These are phyloP conservation scores for Myriosclerotinia duriaeana DNA, from an alignment of 2,329 filamentous ascomycete genomes.

Conservation along the genomic window DNA sequence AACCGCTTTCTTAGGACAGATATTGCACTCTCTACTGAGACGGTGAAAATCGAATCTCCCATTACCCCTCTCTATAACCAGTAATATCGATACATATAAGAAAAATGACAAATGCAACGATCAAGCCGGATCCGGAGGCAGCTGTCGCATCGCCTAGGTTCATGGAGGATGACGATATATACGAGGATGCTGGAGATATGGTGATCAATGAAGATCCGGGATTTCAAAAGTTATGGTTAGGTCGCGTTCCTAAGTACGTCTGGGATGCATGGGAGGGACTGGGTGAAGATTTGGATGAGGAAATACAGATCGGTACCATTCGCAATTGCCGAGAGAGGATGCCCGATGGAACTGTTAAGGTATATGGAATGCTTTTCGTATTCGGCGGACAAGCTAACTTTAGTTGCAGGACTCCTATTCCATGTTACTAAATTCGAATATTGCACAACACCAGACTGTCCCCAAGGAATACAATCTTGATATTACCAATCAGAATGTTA, in stretches of 20 bases:
- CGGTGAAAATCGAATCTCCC: neutral
- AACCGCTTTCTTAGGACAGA: neutral
- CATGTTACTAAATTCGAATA: slow-evolving; percentile 66
- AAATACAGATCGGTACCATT: slow-evolving; percentile 78
- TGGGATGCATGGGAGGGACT: slow-evolving; percentile 77
- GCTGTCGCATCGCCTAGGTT: slow-evolving; percentile 46
- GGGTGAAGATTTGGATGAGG: slow-evolving; percentile 66
- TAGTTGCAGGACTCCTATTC: slow-evolving; percentile 48
- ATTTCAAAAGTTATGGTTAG: slow-evolving; percentile 61
- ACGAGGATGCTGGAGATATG: slow-evolving; percentile 65
- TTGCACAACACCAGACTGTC: slow-evolving; percentile 68
- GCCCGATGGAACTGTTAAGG: slow-evolving; percentile 52
- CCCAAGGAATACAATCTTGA: slow-evolving; percentile 87
- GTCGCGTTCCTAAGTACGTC: slow-evolving; percentile 74
- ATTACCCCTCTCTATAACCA: neutral
- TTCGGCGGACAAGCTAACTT: slow-evolving; percentile 24
- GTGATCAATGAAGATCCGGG: slow-evolving; percentile 50
- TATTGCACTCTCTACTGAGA: neutral
- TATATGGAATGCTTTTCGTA: slow-evolving; percentile 25
- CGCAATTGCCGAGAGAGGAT: slow-evolving; percentile 47
- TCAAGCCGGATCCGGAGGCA: slow-evolving; percentile 53
- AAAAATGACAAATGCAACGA: slow-evolving; percentile 40
- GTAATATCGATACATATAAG: neutral
- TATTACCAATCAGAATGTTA: slow-evolving; percentile 63
- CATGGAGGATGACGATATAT: slow-evolving; percentile 64